A percentile compares a stretch with the other conserved stretches of the same genome.
Evolutionary conservation across 1,139 yeast genomes (phyloP).

Genomic region (Sugiyamaella neomexicana): DNA sequence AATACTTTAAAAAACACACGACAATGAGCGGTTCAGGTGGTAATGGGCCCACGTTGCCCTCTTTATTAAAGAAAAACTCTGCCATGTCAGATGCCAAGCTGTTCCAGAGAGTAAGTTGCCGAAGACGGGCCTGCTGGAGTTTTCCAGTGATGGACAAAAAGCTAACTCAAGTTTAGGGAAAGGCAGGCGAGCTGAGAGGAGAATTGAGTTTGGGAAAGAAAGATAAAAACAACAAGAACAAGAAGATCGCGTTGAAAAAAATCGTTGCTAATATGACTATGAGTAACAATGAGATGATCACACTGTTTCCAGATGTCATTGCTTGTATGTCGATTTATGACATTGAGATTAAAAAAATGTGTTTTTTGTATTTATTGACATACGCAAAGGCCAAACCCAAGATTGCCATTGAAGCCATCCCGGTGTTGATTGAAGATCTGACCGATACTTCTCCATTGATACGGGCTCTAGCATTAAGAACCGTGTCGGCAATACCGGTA

Average conservation of each 20-base stretch:
- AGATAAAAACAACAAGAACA: conserved; percentile 47
- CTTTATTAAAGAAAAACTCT: conserved; percentile 11
- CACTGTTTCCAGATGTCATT: conserved; percentile 66
- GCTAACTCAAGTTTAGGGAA: conserved; percentile 32
- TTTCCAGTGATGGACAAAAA: neutral
- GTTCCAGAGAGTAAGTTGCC: conserved; percentile 35
- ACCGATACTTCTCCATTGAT: conserved; percentile 45
- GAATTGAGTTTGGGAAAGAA: conserved; percentile 58
- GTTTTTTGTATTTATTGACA: conserved; percentile 53
- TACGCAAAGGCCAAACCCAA: conserved; percentile 63
- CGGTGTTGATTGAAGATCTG: conserved; percentile 56
- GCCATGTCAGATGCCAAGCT: conserved; percentile 37
- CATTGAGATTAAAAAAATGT: conserved; percentile 68
- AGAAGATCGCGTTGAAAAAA: conserved; percentile 67
- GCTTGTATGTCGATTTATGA: conserved; percentile 63
- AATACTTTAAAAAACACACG: no score
- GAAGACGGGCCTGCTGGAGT: neutral
- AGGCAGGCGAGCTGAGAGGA: conserved; percentile 55
- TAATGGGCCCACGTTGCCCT: conserved; percentile 12
- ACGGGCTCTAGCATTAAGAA: conserved; percentile 60
- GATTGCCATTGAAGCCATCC: conserved; percentile 57
- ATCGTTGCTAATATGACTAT: conserved; percentile 81
- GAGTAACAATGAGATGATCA: conserved; percentile 74
- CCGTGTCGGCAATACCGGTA: conserved; percentile 60
- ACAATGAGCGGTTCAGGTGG: conserved; percentile 15